Base-by-base conservation (phyloP, 2,329 filamentous ascomycete species). In the Metarhizium guizhouense region DNA sequence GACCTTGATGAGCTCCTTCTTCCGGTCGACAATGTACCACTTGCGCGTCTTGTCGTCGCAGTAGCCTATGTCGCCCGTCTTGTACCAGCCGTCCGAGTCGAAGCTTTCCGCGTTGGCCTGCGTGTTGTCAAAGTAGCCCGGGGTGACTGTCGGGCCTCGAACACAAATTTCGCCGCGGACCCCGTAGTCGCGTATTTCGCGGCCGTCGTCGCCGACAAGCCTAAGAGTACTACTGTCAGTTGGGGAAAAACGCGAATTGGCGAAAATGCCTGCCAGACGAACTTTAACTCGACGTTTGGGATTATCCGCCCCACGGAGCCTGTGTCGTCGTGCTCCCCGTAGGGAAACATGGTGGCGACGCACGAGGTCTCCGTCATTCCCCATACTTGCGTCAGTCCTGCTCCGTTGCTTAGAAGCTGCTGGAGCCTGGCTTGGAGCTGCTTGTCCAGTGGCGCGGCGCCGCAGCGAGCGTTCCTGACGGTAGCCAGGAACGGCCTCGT, bases 1-100 rank as follows among this genome's bases (percentile, higher is more conserved):
- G 64, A 72, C 75, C 58, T 75, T 76, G 62, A 76, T 73, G 50
- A 76, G 80, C 67, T 87, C 86, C 76, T 90, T 91, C 57, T 89
- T 84, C 13, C 89, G 82, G 65, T 94, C 90, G 0, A 90, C 90
- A 61, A 95, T 89, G 72, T 83, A 90, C 62, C 91, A 86, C 52
- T 84, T 82, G 16, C 87, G 77, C 45, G 78, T 71, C 60, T 91
- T 84, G 67, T 88, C 82, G 57, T 85, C 81, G 25, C 25, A 25
- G 32, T 11, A 11, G 0, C 88, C 86, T 4, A 93, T 81, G 64
- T 95, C 90, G 0, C 89, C 90, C 0, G 89, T 92, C 64, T 86
- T 86, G 76, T 93, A 91, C 76, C 86, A 95, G 4, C 72, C 74
- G 25, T 74, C 68, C 3, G 50, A 10, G 0, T 65, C 67, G 54